Percentiles rank a stretch among this genome's conserved stretches.
Conservation (phyloP, 306 rosid species). For the Vigna nakashimae region DNA sequence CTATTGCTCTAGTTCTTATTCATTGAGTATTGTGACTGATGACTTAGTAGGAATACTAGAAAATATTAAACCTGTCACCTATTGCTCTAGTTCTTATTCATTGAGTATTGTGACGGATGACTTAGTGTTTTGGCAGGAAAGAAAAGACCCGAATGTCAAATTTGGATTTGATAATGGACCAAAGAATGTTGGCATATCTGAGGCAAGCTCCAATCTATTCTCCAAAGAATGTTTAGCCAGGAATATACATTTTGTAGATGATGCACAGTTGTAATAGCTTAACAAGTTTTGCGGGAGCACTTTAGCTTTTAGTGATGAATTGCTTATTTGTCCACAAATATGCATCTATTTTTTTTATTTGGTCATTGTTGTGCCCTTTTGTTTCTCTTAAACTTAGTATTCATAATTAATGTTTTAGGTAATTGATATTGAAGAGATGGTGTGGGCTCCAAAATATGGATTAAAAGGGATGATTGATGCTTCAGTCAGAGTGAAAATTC, state of each 20-base stretch:
- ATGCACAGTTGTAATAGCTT: conserved; percentile 14
- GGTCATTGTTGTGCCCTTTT: not conserved
- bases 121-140: conserved; percentile 59
- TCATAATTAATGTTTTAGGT: conserved; percentile 65
- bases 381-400: not conserved
- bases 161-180: conserved; percentile 68
- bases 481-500: conserved; percentile 73
- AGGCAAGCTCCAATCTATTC: conserved; percentile 65
- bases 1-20: not conserved
- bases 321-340: conserved; percentile 27
- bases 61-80: not conserved
- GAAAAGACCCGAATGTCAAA: conserved; percentile 58
- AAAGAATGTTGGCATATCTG: conserved; percentile 69
- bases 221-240: not conserved
- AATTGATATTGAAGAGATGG: conserved; percentile 95
- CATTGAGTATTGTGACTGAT: conserved; percentile 37
- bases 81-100: not conserved
- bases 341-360: conserved; percentile 23
- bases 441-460: conserved; percentile 97
- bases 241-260: conserved; percentile 35
- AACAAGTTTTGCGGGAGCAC: not conserved
- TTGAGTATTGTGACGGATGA: conserved; percentile 36
- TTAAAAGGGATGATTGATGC: conserved; percentile 98
- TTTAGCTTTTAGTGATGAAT: not conserved
- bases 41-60: not conserved